Evolutionary conservation across 495 filamentous ascomycete genomes (phyloP).

Genomic region (Penicillium ochrochloron): DNA sequence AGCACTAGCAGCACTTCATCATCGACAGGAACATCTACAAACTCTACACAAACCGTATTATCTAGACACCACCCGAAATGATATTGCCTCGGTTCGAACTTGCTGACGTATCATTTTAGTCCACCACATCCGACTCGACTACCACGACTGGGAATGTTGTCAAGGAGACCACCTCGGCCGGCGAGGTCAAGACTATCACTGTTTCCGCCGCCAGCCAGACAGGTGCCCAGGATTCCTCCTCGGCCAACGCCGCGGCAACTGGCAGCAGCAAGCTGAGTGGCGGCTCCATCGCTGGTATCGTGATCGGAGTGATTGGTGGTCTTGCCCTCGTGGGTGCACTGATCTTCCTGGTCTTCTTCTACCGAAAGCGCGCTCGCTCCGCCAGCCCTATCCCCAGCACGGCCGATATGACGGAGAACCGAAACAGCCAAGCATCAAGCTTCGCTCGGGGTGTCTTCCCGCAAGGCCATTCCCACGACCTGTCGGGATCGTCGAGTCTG

Average conservation of each 20-base stretch:
- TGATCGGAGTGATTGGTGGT: conserved; percentile 54
- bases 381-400: conserved; percentile 42
- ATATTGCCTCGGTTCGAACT: background rate
- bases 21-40: conserved; percentile 18
- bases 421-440: conserved; percentile 53
- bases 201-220: conserved; percentile 47
- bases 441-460: conserved; percentile 47
- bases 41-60: conserved; percentile 24
- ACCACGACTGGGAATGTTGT: conserved; percentile 43
- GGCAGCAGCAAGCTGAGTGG: conserved; percentile 36
- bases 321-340: conserved; percentile 43
- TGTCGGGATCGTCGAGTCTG: conserved; percentile 28
- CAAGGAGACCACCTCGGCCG: conserved; percentile 52
- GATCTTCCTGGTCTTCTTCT: conserved; percentile 49
- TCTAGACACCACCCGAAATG: background rate
- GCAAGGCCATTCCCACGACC: conserved; percentile 46
- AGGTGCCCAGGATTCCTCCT: conserved; percentile 18
- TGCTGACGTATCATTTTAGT: conserved; percentile 27
- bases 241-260: conserved; percentile 16
- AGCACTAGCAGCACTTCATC: conserved; percentile 21
- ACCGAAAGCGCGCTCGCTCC: conserved; percentile 43
- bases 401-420: conserved; percentile 40
- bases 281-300: conserved; percentile 52
- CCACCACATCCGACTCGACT: conserved; percentile 31
- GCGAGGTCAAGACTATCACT: conserved; percentile 56